Base-by-base conservation (phyloP, 768 basidiomycete species). In the Tulasnella sp. region DNA sequence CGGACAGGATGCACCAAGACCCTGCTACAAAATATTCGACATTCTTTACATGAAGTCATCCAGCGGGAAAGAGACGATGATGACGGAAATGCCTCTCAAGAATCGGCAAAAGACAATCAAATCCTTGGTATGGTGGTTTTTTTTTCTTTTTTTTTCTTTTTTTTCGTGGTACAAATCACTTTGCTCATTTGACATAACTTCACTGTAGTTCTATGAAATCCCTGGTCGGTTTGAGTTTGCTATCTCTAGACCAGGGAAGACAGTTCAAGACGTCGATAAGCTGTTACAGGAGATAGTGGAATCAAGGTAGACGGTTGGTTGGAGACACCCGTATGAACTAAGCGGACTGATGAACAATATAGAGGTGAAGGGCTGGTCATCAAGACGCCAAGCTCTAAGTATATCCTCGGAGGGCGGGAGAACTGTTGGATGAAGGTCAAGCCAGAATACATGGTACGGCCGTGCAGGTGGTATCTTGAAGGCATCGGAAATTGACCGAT, bases 1-100 rank as follows among this genome's bases (percentile, higher is more conserved):
- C 83, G 88, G 88, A 79, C 89, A 91, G 61, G 85, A 89, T 76
- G 91, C 89, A 79, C 93, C 95, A 61, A 89, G 96, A 3, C 97
- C 97, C 2, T 98, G 96, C 85, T 96, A 98, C 89, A 99, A 98
- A 84, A 89, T 99, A 13, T 99, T 99, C 82, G 98, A 99, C 83
- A 86, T 99, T 29, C 86, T 99, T 0, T 95, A 93, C 82, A 87
- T 98, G 78, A 96, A 96, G 80, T 70, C 77, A 81, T 83, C 72
- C 81, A 82, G 35, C 92, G 91, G 77, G 2, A 77, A 72, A 51
- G 77, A 77, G n/a, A 87, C 88, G 82, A 91, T 91, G 4, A 88
- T 97, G 3, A 87, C 95, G 70, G 87, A 91, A 75, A 90, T 88
- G 81, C 89, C 92, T 0, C 88, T 93, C 32, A 86, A 87, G 48